These are phyloP conservation scores for Arabidopsis lyrata DNA, from an alignment of 441 rosid species.

Conservation along the genomic window DNA sequence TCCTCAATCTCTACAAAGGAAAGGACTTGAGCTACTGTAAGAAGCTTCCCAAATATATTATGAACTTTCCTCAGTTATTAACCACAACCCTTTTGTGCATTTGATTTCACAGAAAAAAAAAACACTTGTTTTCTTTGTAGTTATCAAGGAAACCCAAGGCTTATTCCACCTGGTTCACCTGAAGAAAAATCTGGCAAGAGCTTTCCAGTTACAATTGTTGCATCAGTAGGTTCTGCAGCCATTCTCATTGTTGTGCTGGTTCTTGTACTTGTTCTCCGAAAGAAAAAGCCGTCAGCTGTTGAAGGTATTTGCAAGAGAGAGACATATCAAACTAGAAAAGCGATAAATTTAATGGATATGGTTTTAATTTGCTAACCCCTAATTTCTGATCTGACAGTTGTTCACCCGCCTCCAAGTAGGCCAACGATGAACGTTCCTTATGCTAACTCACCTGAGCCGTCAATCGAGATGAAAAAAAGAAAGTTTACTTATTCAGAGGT, in stretches of 20 bases:
- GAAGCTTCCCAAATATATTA: background rate
- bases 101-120: background rate
- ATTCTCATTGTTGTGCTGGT: slow-evolving; percentile 8
- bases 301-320: slow-evolving; percentile 5
- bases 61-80: background rate
- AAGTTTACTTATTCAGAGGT: slow-evolving; percentile 37
- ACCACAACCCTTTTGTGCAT: background rate
- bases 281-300: slow-evolving; percentile 19
- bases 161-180: background rate
- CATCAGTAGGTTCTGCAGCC: slow-evolving; percentile 22
- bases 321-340: background rate
- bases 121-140: slow-evolving; percentile 15
- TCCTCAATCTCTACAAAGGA: slow-evolving; percentile 35
- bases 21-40: slow-evolving; percentile 18
- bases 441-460: slow-evolving; percentile 19
- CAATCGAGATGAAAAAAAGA: slow-evolving; percentile 28
- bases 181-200: background rate
- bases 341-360: background rate
- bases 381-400: background rate
- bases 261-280: slow-evolving; percentile 12
- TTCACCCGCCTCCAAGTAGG: background rate
- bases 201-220: background rate
- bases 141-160: background rate
- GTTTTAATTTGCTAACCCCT: background rate
- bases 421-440: slow-evolving; percentile 5